Conservation (phyloP, 2,329 filamentous ascomycete genomes). For the Xylariaceae sp. region DNA sequence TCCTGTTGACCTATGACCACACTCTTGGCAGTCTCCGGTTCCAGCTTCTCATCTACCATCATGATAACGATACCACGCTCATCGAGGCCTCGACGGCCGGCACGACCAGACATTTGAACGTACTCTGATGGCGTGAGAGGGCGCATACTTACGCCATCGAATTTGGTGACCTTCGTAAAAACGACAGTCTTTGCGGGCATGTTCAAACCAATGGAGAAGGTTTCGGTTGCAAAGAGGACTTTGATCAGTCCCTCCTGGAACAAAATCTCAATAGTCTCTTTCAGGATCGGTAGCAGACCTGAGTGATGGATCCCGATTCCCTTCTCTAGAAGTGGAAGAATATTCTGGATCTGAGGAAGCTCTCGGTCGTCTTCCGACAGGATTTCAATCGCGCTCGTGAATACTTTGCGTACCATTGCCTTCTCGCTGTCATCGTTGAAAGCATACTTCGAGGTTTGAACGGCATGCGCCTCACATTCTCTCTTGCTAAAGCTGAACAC, state of each 20-base stretch:
- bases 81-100: conserved; percentile 93
- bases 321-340: conserved; percentile 80
- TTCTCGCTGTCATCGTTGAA: conserved; percentile 98
- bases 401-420: conserved; percentile 89
- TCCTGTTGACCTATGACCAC: conserved; percentile 97
- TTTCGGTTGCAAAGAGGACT: conserved; percentile 95
- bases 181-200: conserved; percentile 99
- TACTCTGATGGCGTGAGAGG: conserved; percentile 94
- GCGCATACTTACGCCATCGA: conserved; percentile 74
- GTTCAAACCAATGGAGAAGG: conserved; percentile 96
- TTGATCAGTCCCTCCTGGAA: conserved; percentile 99
- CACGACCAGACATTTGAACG: conserved; percentile 97
- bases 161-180: conserved; percentile 96
- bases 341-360: conserved; percentile 84
- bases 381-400: conserved; percentile 86
- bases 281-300: conserved; percentile 87
- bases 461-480: conserved; percentile 85
- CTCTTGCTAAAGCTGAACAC: conserved; percentile 99
- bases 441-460: conserved; percentile 78
- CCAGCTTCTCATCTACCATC: conserved; percentile 98
- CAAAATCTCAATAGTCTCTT: conserved; percentile 97
- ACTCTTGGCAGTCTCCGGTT: conserved; percentile 86
- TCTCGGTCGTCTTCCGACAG: conserved; percentile 86
- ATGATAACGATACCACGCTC: conserved; percentile 98
- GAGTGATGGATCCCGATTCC: conserved; percentile 98